phyloP scores from a whole-genome alignment of 2,329 filamentous ascomycete genomes.

The Pezicula neosporulosa region DNA sequence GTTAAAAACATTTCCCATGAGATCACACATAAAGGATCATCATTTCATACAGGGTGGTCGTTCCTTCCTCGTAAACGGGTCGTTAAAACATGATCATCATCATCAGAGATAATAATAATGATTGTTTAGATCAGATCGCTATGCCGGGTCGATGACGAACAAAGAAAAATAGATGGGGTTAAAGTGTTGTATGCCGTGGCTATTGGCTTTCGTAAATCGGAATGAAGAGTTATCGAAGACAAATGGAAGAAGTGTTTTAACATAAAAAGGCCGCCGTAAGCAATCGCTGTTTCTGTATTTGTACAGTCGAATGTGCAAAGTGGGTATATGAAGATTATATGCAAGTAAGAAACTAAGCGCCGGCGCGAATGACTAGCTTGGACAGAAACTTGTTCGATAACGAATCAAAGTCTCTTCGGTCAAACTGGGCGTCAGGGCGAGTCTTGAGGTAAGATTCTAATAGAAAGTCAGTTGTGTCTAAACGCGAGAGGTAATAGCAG shows the following conservation, averaged over 20 bases:
- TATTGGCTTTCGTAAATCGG: background rate
- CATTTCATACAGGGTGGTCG: background rate
- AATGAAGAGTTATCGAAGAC: conserved; percentile 6
- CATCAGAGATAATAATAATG: background rate
- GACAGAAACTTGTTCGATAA: conserved; percentile 97
- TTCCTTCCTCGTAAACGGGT: background rate
- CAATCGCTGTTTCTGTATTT: conserved; percentile 12
- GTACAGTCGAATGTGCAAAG: conserved; percentile 26
- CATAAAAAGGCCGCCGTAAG: background rate
- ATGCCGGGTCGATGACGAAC: conserved; percentile 16
- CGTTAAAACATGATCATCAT: background rate
- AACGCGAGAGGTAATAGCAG: background rate
- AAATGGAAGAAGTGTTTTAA: conserved; percentile 19
- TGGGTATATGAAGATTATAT: conserved; percentile 24
- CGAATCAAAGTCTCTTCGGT: conserved; percentile 89
- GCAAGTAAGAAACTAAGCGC: conserved; percentile 9
- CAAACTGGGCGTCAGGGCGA: conserved; percentile 74
- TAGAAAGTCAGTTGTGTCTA: conserved; percentile 36
- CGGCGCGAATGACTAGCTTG: conserved; percentile 88
- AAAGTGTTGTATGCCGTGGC: conserved; percentile 1
- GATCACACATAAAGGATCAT: background rate
- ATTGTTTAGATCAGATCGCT: conserved; percentile 15
- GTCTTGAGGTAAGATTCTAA: conserved; percentile 83
- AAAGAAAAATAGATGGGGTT: conserved; percentile 5
- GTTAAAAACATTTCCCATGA: background rate